These are phyloP conservation scores for Vitis riparia DNA, from an alignment of 164 flowering plant genomes.

Conservation along the genomic window DNA sequence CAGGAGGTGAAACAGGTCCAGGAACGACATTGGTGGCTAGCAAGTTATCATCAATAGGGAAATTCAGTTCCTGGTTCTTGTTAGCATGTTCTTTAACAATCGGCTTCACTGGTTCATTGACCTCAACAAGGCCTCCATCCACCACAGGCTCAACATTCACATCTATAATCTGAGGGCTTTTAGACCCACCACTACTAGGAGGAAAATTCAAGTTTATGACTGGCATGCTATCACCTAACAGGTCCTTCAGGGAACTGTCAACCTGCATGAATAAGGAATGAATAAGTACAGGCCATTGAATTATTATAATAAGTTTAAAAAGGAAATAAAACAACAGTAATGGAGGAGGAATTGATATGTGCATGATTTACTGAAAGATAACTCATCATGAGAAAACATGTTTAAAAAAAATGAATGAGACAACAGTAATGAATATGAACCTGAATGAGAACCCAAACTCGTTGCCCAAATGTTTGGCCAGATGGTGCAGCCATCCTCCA, in stretches of 20 bases:
- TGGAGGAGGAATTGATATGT: too few species aligned
- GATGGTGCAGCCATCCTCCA: constrained; percentile 82
- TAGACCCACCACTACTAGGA: constrained; percentile 30
- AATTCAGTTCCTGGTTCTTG: constrained; percentile 32
- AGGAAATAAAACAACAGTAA: background rate
- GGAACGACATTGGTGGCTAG: constrained; percentile 28
- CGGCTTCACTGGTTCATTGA: constrained; percentile 24
- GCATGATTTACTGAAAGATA: too few species aligned
- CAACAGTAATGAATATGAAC: constrained; percentile 23
- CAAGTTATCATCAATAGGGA: constrained; percentile 35
- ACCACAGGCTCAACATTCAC: constrained; percentile 33
- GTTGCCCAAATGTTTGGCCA: constrained; percentile 78
- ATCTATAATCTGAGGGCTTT: constrained; percentile 31
- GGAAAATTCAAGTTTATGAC: constrained; percentile 66
- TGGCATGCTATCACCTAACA: constrained; percentile 13
- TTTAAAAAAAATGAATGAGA: background rate
- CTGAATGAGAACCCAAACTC: constrained; percentile 90
- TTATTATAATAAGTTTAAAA: background rate
- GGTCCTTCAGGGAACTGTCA: constrained; percentile 37
- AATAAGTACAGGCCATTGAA: background rate
- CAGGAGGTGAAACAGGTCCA: constrained; percentile 20
- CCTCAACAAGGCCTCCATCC: constrained; percentile 12
- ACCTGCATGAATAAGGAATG: constrained; percentile 43
- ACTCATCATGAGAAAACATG: too few species aligned
- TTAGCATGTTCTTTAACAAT: constrained; percentile 14